Percentiles rank a stretch among this genome's conserved stretches.
These are phyloP conservation scores for Hirsutella minnesotensis DNA, from an alignment of 2,329 filamentous ascomycete genomes.

Conservation along the genomic window DNA sequence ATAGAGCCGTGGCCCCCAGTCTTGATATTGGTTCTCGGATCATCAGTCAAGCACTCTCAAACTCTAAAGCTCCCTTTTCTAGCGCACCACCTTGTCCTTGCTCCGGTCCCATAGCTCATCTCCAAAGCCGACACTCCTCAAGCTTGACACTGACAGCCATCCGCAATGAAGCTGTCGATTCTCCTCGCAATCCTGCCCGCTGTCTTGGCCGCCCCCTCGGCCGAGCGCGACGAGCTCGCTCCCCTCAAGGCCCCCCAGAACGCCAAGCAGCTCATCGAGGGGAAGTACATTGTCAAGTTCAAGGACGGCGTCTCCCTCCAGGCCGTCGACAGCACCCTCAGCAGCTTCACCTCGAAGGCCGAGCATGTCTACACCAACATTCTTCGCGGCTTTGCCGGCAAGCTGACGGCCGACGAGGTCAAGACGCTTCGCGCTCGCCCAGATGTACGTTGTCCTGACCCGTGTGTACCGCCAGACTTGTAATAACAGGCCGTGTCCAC, in stretches of 20 bases:
- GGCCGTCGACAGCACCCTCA: slow-evolving; percentile 4
- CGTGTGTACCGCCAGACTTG: too few relatives aligned
- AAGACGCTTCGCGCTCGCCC: slow-evolving; percentile 9
- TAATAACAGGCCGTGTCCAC: too few relatives aligned
- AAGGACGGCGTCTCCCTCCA: slow-evolving; percentile 6
- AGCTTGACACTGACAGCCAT: background rate
- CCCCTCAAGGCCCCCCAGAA: slow-evolving; percentile 11
- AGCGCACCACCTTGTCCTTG: background rate
- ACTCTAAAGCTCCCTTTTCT: background rate
- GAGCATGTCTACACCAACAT: slow-evolving; percentile 11
- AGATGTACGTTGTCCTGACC: slow-evolving; percentile 4
- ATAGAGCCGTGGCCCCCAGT: background rate
- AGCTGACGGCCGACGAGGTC: slow-evolving; percentile 7
- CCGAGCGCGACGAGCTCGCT: slow-evolving; percentile 11
- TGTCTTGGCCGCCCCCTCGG: slow-evolving; percentile 7
- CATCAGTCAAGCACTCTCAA: slow-evolving; percentile 1
- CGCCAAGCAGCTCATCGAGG: slow-evolving; percentile 7
- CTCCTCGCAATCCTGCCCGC: slow-evolving; percentile 9
- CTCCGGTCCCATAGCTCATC: background rate
- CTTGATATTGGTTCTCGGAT: background rate
- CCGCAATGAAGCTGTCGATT: slow-evolving; percentile 6
- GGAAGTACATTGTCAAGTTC: slow-evolving; percentile 18
- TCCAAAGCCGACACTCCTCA: background rate
- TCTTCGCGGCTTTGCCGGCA: slow-evolving; percentile 12
- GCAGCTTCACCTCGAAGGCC: slow-evolving; percentile 7